phyloP scores from a whole-genome alignment of 805 yeast species.

The Pichia rugopelliculosa region DNA sequence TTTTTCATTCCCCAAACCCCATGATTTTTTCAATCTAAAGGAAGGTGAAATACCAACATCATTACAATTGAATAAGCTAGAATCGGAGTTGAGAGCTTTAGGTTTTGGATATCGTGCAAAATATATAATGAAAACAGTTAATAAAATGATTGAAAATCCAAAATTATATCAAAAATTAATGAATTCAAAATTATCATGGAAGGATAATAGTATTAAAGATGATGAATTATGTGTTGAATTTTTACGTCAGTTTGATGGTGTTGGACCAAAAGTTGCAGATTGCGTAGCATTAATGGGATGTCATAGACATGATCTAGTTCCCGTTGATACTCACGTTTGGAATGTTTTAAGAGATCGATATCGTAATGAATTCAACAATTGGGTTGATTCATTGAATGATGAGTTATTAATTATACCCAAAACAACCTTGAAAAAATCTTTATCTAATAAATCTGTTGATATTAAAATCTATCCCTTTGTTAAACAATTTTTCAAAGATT shows the following conservation, averaged over 20 bases:
- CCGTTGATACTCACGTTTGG: constrained; percentile 92
- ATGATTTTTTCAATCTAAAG: constrained; percentile 29
- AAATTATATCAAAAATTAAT: constrained; percentile 31
- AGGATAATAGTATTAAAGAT: constrained; percentile 29
- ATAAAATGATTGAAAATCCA: constrained; percentile 36
- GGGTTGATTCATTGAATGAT: constrained; percentile 78
- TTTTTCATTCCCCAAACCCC: constrained; percentile 71
- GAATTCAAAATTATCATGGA: constrained; percentile 4
- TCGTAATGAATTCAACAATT: constrained; percentile 37
- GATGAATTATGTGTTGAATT: constrained; percentile 44
- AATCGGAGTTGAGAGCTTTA: constrained; percentile 34
- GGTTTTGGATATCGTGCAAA: constrained; percentile 92
- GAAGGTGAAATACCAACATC: constrained; percentile 2
- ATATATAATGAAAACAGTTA: constrained; percentile 74
- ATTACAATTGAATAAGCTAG: constrained; percentile 13
- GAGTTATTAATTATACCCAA: background rate
- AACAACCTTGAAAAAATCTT: constrained; percentile 4
- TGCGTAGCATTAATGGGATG: constrained; percentile 91
- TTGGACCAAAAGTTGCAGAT: constrained; percentile 97
- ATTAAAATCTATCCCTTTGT: constrained; percentile 38
- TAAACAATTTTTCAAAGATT: constrained; percentile 36
- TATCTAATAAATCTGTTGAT: constrained; percentile 18
- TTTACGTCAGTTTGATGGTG: constrained; percentile 68
- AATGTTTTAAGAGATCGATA: constrained; percentile 84
- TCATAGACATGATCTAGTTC: constrained; percentile 80